Percentiles rank a stretch among this genome's conserved stretches.
Evolutionary conservation across 805 yeast species (phyloP).

Genomic region (Metschnikowia continentalis): DNA sequence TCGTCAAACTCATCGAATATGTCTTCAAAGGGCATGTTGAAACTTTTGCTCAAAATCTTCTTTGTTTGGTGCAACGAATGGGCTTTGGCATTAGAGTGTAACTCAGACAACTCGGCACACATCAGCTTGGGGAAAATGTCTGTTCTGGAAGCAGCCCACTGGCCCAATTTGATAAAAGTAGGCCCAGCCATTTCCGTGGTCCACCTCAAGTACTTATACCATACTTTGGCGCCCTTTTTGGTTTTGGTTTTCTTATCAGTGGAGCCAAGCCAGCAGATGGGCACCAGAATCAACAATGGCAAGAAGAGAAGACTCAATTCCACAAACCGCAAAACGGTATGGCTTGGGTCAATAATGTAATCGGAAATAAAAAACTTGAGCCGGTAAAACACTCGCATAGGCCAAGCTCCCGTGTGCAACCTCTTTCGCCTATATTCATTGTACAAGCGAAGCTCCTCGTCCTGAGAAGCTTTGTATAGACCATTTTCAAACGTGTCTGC

Average conservation of each 20-base stretch:
- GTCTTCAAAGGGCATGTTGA: slow-evolving; percentile 60
- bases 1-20: slow-evolving; percentile 75
- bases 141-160: slow-evolving; percentile 98
- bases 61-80: slow-evolving; percentile 66
- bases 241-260: slow-evolving; percentile 30
- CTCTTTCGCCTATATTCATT: slow-evolving; percentile 27
- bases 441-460: slow-evolving; percentile 44
- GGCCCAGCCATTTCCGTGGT: slow-evolving; percentile 87
- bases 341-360: slow-evolving; percentile 62
- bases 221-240: slow-evolving; percentile 58
- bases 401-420: slow-evolving; percentile 18
- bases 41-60: slow-evolving; percentile 53
- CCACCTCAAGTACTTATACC: slow-evolving; percentile 65
- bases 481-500: slow-evolving; percentile 72
- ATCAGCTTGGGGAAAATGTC: slow-evolving; percentile 81
- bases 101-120: slow-evolving; percentile 68
- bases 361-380: slow-evolving; percentile 47
- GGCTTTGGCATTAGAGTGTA: slow-evolving; percentile 79
- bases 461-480: slow-evolving; percentile 55
- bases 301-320: slow-evolving; percentile 63
- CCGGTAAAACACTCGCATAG: slow-evolving; percentile 31
- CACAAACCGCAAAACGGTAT: slow-evolving; percentile 63
- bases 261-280: slow-evolving; percentile 57
- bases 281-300: slow-evolving; percentile 66
- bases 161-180: slow-evolving; percentile 86